Base-by-base conservation (phyloP, 164 flowering plant species). In the Saururus chinensis region DNA sequence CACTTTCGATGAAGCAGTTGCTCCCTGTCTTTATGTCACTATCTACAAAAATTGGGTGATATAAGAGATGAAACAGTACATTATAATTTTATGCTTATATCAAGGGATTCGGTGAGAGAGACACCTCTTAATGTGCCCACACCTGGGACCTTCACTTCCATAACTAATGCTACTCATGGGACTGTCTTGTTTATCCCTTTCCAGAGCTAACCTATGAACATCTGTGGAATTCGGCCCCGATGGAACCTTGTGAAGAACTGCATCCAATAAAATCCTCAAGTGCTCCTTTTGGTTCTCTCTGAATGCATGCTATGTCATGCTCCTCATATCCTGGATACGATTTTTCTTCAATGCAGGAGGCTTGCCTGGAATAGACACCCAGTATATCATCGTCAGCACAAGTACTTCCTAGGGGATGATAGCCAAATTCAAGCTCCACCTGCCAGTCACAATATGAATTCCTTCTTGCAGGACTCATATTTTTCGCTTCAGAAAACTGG, bases 161-260 rank as follows among this genome's bases (percentile, higher is more conserved):
- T 54, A 51, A 68, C 64, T 72, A 0, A 24, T 21, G 37, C 58
- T 41, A 51, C 66, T 68, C 53, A 56, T 51, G 9, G 65, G 55
- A 58, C 59, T 64, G 26, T 53, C 70, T 60, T 57, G 68, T n/a
- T 40, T 48, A 52, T 64, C 69, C 63, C 57, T 62, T 23, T 65
- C 57, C 19, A 40, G 52, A 19, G 49, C 70, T 23, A 58, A 60
- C 56, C 63, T 70, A 56, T 61, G 51, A 64, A 75, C 72, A 70
- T 71, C 76, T 42, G 85, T 67, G 61, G 68, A 56, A 35, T 64
- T 71, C 0, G 65, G 74, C 53, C 83, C 88, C 26, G 73, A 77
- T 72, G 96, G 96, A 51, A 89, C 71, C 74, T 73, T 92, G 72
- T 92, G 87, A 42, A 84, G 75, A 58, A 89, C 61, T 3, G 82